A percentile compares a stretch with the other conserved stretches of the same genome.
Conservation (phyloP, 768 basidiomycete genomes). For the Xerocomellus amylosporus region DNA sequence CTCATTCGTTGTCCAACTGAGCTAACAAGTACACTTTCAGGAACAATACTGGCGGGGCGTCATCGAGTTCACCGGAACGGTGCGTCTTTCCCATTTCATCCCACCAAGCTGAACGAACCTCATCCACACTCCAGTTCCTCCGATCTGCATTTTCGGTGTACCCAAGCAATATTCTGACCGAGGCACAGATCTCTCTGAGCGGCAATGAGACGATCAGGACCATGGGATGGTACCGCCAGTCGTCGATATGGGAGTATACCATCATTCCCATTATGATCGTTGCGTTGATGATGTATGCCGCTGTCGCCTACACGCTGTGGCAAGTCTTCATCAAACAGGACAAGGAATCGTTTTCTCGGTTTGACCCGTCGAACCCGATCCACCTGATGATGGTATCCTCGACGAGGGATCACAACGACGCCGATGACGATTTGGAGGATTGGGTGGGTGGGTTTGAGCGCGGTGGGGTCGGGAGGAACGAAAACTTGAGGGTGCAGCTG, state of each 20-base stretch:
- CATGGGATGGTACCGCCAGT: background rate
- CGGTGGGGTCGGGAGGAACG: background rate
- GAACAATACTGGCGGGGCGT: conserved; percentile 17
- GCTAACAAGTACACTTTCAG: background rate
- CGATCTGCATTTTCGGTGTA: conserved; percentile 9
- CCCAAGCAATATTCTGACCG: background rate
- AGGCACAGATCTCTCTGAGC: background rate
- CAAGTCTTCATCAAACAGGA: background rate
- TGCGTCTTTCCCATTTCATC: background rate
- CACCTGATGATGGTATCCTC: conserved; percentile 9
- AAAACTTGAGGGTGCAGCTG: background rate
- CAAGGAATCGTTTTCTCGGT: background rate
- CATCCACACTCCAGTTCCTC: background rate
- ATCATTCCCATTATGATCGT: conserved; percentile 7
- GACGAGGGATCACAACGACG: background rate
- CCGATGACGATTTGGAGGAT: background rate
- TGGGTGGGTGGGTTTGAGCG: background rate
- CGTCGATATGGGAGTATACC: background rate
- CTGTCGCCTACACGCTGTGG: conserved; percentile 9
- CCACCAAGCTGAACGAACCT: background rate
- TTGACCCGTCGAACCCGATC: conserved; percentile 7
- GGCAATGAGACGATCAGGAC: background rate
- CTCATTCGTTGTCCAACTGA: too few relatives aligned
- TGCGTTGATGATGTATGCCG: conserved; percentile 2
- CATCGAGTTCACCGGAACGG: conserved; percentile 18